These are phyloP conservation scores for Crithidia bombi DNA, from an alignment of 208 protist genomes.

Conservation along the genomic window DNA sequence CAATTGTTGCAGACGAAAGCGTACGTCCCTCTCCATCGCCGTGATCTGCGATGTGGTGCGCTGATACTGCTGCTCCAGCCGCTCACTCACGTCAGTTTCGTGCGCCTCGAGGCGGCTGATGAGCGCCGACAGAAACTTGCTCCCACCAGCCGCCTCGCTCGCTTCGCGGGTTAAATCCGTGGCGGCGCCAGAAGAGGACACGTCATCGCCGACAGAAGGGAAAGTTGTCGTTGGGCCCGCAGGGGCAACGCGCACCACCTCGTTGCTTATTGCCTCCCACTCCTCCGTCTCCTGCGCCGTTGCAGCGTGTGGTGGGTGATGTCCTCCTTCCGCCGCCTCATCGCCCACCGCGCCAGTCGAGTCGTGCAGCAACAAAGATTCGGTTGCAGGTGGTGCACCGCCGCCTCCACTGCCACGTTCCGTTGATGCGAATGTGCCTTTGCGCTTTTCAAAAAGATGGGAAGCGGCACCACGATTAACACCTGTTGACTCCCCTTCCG, in stretches of 20 bases:
- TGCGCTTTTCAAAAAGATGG: neutral
- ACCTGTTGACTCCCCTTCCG: neutral
- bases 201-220: slow-evolving; percentile 3
- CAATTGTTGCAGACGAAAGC: slow-evolving; percentile 41
- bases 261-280: too few relatives aligned
- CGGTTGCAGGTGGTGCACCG: too few relatives aligned
- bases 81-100: slow-evolving; percentile 56
- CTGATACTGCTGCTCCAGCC: slow-evolving; percentile 62
- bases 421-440: too few relatives aligned
- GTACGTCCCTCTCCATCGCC: slow-evolving; percentile 53
- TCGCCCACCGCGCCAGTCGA: neutral
- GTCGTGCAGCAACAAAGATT: too few relatives aligned
- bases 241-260: too few relatives aligned
- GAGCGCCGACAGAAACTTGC: slow-evolving; percentile 48
- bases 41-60: slow-evolving; percentile 45
- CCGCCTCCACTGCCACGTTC: neutral
- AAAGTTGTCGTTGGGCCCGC: neutral
- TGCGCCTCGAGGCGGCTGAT: slow-evolving; percentile 54
- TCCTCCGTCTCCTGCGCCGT: too few relatives aligned
- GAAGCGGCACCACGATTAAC: neutral
- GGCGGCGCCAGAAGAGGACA: neutral
- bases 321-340: neutral
- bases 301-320: too few relatives aligned
- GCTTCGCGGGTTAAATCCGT: slow-evolving; percentile 12
- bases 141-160: slow-evolving; percentile 34